Evolutionary conservation across 164 flowering plant genomes (phyloP), one percentile per base, ranked within the genome.

Genomic region (Platanus orientalis): DNA sequence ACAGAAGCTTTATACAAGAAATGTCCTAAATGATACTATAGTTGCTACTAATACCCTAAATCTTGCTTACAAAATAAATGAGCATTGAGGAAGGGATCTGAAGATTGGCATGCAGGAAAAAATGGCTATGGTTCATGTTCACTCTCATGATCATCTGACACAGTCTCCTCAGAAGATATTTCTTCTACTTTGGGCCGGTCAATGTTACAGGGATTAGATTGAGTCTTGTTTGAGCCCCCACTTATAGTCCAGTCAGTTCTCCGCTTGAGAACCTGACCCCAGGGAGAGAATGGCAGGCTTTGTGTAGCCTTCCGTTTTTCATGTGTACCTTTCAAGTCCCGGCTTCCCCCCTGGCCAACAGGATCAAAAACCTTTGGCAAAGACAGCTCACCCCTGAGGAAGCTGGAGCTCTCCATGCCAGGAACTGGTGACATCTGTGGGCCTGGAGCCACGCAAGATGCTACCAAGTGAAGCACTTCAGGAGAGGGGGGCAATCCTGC

Each of bases 381-480:
- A 25, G 83, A 66, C 30, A 71, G 44, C 58, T 73, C 72, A 47
- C 47, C 62, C 9, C 71, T 75, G 34, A 51, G 69, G 51, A 71
- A 52, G 47, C 73, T 61, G 23, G 83, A 72, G 70, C 72, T 68
- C 14, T 69, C 56, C 58, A 45, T 66, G 40, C 70, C 65, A 27
- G 77, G 66, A 60, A 27, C 27, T 6, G 69, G 19, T 12, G 75
- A 23, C 17, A 77, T 28, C 51, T 62, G 71, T 36, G 81, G 76
- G 51, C 83, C 75, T 19, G 91, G 81, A 57, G 84, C 84, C 28
- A 70, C 86, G 69, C 85, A 78, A 39, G 90, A 82, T 29, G 88
- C 85, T 53, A 84, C 86, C 67, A 82, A 61, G 32, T 83, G 77
- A 62, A 83, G 82, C 28, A 81, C 89, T 64, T 80, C 87, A 34